Conservation (phyloP, 177 flowering plant genomes). For the Telopea speciosissima region DNA sequence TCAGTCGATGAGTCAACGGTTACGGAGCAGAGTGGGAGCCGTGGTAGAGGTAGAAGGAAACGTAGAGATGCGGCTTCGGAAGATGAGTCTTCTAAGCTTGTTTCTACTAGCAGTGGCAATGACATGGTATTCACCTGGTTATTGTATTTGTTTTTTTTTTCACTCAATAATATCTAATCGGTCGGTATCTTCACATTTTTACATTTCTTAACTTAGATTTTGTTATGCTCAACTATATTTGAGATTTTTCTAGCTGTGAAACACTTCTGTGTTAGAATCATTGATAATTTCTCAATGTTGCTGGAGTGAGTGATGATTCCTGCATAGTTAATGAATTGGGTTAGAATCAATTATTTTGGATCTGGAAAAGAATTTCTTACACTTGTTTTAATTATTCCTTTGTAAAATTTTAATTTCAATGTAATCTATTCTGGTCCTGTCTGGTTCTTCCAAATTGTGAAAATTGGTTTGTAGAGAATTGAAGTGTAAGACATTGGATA, state of each 20-base stretch:
- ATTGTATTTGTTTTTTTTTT: background rate
- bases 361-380: background rate
- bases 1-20: conserved; percentile 68
- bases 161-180: background rate
- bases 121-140: conserved; percentile 35
- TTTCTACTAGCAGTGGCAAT: conserved; percentile 44
- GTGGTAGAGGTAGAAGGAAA: conserved; percentile 35
- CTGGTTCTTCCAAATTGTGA: background rate
- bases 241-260: conserved; percentile 2
- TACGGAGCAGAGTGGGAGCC: conserved; percentile 60
- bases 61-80: conserved; percentile 42
- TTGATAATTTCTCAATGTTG: background rate
- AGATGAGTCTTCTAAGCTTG: conserved; percentile 55
- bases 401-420: background rate
- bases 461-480: background rate
- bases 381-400: background rate
- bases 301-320: background rate
- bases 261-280: background rate
- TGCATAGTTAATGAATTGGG: background rate
- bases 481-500: background rate
- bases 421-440: too few relatives aligned
- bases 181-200: background rate
- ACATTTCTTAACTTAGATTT: background rate
- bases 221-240: conserved; percentile 13
- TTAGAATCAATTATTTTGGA: background rate